Evolutionary conservation across 1,284 basidiomycete genomes (phyloP).

Genomic region (Inonotus hispidus): DNA sequence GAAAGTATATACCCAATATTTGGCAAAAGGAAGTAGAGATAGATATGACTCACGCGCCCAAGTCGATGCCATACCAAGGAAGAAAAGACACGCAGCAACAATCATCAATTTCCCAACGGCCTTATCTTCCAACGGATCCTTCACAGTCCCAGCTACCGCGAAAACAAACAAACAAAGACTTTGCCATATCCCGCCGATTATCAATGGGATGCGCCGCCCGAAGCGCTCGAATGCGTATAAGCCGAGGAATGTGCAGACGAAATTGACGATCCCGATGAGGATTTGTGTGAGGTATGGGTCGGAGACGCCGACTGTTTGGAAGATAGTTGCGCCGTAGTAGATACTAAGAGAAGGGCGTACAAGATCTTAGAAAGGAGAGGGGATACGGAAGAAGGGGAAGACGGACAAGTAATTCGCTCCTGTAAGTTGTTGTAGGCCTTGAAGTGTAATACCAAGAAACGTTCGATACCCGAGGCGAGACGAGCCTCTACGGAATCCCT

Average conservation of each 20-base stretch:
- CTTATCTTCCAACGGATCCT: slow-evolving; percentile 44
- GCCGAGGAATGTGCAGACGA: slow-evolving; percentile 54
- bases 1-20: not conserved
- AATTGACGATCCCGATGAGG: slow-evolving; percentile 68
- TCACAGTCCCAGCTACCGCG: slow-evolving; percentile 67
- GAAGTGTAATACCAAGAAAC: slow-evolving; percentile 59
- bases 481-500: slow-evolving; percentile 35
- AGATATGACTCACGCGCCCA: slow-evolving; percentile 49
- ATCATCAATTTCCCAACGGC: slow-evolving; percentile 66
- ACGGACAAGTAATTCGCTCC: slow-evolving; percentile 44
- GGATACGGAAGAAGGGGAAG: not conserved
- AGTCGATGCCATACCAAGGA: slow-evolving; percentile 71
- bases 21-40: not conserved
- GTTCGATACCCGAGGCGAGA: slow-evolving; percentile 51
- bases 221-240: slow-evolving; percentile 7
- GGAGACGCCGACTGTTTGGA: slow-evolving; percentile 59
- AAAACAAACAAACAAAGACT: slow-evolving; percentile 76
- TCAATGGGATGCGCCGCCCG: slow-evolving; percentile 57
- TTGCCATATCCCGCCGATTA: slow-evolving; percentile 71
- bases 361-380: slow-evolving; percentile 18
- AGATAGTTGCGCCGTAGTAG: slow-evolving; percentile 70
- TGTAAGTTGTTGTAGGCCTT: slow-evolving; percentile 73
- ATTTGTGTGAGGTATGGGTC: slow-evolving; percentile 71
- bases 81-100: slow-evolving; percentile 74
- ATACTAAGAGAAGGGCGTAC: slow-evolving; percentile 51